These are phyloP conservation scores for Talaromyces sp. DNA, from an alignment of 2,329 filamentous ascomycete species.

Conservation along the genomic window DNA sequence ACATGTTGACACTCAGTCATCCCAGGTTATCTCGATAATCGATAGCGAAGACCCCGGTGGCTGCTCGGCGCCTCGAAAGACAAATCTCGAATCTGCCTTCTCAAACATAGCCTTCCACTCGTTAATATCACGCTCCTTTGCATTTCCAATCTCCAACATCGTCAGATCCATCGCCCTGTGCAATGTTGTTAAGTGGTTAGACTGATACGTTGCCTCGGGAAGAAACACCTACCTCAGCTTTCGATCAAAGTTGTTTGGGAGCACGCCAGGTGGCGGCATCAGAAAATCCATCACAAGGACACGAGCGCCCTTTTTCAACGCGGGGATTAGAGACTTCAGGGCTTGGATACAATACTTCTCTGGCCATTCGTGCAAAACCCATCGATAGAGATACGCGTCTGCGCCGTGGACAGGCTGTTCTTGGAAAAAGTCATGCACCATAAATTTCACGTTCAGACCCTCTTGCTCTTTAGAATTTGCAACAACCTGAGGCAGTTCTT, in stretches of 20 bases:
- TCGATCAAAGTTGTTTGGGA: conserved; percentile 2
- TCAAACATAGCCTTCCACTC: conserved; percentile 1
- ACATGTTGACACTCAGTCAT: background rate
- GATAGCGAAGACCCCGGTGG: conserved; percentile 2
- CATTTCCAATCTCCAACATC: conserved; percentile 5
- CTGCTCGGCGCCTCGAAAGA: conserved; percentile 1
- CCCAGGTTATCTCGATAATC: conserved; percentile 2
- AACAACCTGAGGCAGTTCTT: conserved; percentile 7
- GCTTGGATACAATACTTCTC: conserved; percentile 32
- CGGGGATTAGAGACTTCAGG: conserved; percentile 26
- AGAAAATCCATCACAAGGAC: conserved; percentile 9
- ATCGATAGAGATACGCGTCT: conserved; percentile 33
- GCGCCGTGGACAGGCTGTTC: conserved; percentile 27
- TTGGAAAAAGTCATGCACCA: conserved; percentile 32
- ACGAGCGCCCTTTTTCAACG: conserved; percentile 19
- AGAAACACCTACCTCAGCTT: background rate
- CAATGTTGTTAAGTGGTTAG: background rate
- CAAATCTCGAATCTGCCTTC: conserved; percentile 2
- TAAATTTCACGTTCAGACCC: conserved; percentile 5
- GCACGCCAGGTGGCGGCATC: conserved; percentile 1
- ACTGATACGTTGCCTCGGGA: background rate
- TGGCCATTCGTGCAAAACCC: conserved; percentile 36
- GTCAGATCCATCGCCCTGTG: background rate
- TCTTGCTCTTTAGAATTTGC: conserved; percentile 2
- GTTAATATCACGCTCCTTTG: background rate